A percentile compares a stretch with the other conserved stretches of the same genome.
Evolutionary conservation across 768 basidiomycete species (phyloP).

Genomic region (Suillus paluster): DNA sequence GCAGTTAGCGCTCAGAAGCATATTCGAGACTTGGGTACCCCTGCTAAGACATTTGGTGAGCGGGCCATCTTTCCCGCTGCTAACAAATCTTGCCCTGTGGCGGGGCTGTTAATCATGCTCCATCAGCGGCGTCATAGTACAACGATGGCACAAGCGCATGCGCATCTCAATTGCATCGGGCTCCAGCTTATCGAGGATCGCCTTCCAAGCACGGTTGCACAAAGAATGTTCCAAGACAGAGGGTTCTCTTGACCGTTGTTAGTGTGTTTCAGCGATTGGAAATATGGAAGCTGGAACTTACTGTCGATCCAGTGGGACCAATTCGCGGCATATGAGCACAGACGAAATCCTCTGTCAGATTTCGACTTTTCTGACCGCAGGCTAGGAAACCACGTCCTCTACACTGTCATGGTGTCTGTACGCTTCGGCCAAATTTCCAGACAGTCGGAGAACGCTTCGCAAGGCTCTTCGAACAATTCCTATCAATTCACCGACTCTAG

Average conservation of each 20-base stretch:
- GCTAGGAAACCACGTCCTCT: conserved; percentile 65
- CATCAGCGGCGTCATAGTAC: conserved; percentile 50
- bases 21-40: conserved; percentile 64
- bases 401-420: conserved; percentile 69
- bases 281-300: conserved; percentile 8
- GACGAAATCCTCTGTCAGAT: conserved; percentile 67
- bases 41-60: conserved; percentile 56
- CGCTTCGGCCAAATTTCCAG: conserved; percentile 51
- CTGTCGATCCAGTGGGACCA: conserved; percentile 47
- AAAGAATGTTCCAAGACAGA: conserved; percentile 26
- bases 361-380: conserved; percentile 65
- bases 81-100: conserved; percentile 5
- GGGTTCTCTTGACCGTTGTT: conserved; percentile 60
- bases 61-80: conserved; percentile 19
- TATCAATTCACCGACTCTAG: conserved; percentile 18
- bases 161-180: conserved; percentile 57
- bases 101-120: background rate
- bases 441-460: conserved; percentile 52
- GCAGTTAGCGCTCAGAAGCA: conserved; percentile 54
- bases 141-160: conserved; percentile 46
- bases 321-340: conserved; percentile 54
- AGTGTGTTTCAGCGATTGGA: conserved; percentile 38
- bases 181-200: conserved; percentile 55
- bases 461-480: conserved; percentile 42
- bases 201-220: conserved; percentile 37